A percentile compares a stretch with the other conserved stretches of the same genome.
These are phyloP conservation scores for Haplosporangium sp. DNA, from an alignment of 371 early-diverging fungal species.

Conservation along the genomic window DNA sequence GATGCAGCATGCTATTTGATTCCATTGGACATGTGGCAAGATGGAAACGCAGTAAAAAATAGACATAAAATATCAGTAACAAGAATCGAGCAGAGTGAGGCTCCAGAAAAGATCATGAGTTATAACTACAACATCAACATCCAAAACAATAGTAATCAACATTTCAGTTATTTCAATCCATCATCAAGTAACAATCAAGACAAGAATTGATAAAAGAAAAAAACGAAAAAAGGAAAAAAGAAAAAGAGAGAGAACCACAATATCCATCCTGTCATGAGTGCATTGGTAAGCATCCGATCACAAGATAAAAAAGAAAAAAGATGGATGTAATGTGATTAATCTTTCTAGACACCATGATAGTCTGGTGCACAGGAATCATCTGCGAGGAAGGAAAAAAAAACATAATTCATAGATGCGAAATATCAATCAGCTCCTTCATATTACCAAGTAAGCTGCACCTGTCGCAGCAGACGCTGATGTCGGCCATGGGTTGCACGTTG, in stretches of 20 bases:
- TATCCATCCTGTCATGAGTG: no score
- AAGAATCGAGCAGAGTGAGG: not conserved
- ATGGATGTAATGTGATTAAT: no score
- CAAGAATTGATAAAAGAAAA: not conserved
- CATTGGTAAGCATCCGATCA: no score
- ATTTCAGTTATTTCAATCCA: not conserved
- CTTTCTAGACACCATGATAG: no score
- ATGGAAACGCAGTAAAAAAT: not conserved
- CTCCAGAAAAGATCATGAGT: no score
- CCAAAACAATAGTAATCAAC: constrained; percentile 1
- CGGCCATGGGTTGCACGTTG: constrained; percentile 38
- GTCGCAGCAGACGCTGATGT: constrained; percentile 24
- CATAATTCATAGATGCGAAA: no score
- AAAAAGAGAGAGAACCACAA: not conserved
- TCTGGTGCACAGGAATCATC: no score
- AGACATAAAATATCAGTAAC: not conserved
- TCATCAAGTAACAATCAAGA: no score
- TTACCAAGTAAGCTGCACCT: constrained; percentile 45
- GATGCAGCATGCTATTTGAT: constrained; percentile 37
- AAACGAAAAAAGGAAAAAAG: not conserved
- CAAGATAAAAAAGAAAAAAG: no score
- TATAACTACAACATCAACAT: not conserved
- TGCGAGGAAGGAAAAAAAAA: no score
- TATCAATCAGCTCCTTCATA: not conserved
- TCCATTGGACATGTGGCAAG: not conserved